Percentiles rank a stretch among this genome's conserved stretches.
Conservation (phyloP, 768 basidiomycete genomes). For the Crepidotus variabilis region DNA sequence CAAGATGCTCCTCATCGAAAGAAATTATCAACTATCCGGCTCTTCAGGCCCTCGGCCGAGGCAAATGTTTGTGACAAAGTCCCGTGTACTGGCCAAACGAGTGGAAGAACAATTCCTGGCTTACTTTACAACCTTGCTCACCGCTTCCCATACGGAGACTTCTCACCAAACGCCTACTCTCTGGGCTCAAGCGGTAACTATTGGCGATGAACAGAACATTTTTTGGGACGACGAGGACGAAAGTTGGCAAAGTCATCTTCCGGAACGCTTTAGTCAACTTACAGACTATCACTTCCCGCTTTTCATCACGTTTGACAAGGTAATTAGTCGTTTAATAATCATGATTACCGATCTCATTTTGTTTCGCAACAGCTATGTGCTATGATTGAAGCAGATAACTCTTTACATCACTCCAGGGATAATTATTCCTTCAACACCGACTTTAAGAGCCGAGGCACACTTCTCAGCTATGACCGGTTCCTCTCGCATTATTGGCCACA, state of each 20-base stretch:
- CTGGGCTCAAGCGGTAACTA: constrained; percentile 11
- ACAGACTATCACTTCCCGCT: constrained; percentile 63
- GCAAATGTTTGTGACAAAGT: constrained; percentile 70
- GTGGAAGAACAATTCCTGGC: constrained; percentile 60
- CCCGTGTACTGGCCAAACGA: constrained; percentile 53
- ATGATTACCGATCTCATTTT: neutral
- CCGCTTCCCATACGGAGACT: constrained; percentile 20
- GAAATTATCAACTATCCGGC: constrained; percentile 37
- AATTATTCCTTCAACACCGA: neutral
- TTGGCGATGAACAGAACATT: constrained; percentile 20
- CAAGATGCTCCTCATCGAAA: constrained; percentile 64
- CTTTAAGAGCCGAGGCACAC: neutral
- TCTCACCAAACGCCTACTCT: constrained; percentile 32
- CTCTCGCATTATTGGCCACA: constrained; percentile 54
- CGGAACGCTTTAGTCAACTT: constrained; percentile 50
- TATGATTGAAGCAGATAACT: constrained; percentile 44
- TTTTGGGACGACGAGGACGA: constrained; percentile 39
- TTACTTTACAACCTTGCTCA: constrained; percentile 40
- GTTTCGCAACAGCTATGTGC: constrained; percentile 35
- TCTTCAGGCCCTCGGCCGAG: constrained; percentile 38
- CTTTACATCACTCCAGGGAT: neutral
- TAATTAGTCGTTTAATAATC: constrained; percentile 20
- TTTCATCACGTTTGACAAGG: constrained; percentile 64
- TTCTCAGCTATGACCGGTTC: constrained; percentile 47
- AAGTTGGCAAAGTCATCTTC: constrained; percentile 40